Conservation (phyloP, 2,329 filamentous ascomycete species). For the Xylaria sp. region DNA sequence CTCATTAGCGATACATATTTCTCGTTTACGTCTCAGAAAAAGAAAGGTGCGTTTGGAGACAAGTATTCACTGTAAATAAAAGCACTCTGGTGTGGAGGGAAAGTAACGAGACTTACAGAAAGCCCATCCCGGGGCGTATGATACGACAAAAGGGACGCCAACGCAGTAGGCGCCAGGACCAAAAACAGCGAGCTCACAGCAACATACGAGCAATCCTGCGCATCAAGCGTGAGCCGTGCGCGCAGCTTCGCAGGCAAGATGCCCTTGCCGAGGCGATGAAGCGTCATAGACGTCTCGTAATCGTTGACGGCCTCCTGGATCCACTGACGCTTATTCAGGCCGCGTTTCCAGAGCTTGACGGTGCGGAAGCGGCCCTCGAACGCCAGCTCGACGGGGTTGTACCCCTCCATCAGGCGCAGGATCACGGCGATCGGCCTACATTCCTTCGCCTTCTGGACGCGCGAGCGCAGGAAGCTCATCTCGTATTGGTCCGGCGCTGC, state of each 20-base stretch:
- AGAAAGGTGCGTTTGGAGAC: too few relatives aligned
- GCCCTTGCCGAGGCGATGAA: slow-evolving; percentile 19
- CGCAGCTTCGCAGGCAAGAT: slow-evolving; percentile 35
- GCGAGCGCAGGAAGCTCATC: slow-evolving; percentile 40
- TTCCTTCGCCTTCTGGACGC: slow-evolving; percentile 35
- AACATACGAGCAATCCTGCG: slow-evolving; percentile 43
- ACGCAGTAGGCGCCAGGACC: slow-evolving; percentile 45
- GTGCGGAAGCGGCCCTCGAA: slow-evolving; percentile 48
- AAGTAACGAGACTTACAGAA: slow-evolving; percentile 32
- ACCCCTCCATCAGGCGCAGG: slow-evolving; percentile 39
- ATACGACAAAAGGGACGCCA: slow-evolving; percentile 52
- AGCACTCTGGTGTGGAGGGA: too few relatives aligned
- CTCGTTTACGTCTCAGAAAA: neutral
- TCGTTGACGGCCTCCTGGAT: slow-evolving; percentile 48
- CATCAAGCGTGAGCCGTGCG: slow-evolving; percentile 38
- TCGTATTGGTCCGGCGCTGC: slow-evolving; percentile 40
- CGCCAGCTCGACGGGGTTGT: slow-evolving; percentile 45
- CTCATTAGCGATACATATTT: neutral
- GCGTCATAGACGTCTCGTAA: slow-evolving; percentile 38
- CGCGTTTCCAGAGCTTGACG: slow-evolving; percentile 51
- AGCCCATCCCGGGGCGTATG: slow-evolving; percentile 50
- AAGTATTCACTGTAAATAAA: too few relatives aligned
- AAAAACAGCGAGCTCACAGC: slow-evolving; percentile 41
- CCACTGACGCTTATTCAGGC: slow-evolving; percentile 49
- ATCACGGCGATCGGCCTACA: slow-evolving; percentile 33